Percentiles rank a stretch among this genome's conserved stretches.
These are phyloP conservation scores for Decorospora gaudefroyi DNA, from an alignment of 2,329 filamentous ascomycete genomes.

Conservation along the genomic window DNA sequence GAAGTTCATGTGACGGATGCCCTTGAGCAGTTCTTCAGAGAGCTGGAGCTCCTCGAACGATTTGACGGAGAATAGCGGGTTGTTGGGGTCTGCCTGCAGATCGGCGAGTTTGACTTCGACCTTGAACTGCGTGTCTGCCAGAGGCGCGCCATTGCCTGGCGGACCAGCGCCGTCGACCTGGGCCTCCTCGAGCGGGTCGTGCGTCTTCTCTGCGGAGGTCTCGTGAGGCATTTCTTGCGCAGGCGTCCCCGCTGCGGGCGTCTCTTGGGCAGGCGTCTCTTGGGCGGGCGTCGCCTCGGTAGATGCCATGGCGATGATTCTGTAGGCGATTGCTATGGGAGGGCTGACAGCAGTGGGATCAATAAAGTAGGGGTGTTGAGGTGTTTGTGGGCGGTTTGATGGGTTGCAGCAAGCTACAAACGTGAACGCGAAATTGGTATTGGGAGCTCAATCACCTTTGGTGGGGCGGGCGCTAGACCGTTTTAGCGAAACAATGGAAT, in stretches of 20 bases:
- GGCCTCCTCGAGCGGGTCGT: constrained; percentile 22
- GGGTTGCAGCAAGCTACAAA: constrained; percentile 1
- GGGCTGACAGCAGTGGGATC: constrained; percentile 2
- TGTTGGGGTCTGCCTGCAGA: constrained; percentile 81
- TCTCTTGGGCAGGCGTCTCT: constrained; percentile 5
- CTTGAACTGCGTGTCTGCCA: constrained; percentile 76
- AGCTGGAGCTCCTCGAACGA: constrained; percentile 85
- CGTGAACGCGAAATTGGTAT: constrained; percentile 17
- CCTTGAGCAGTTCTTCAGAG: constrained; percentile 54
- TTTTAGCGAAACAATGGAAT: constrained; percentile 28
- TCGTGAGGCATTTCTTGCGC: constrained; percentile 1
- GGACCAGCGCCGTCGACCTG: constrained; percentile 55
- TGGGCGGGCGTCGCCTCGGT: constrained; percentile 22
- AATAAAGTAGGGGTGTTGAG: not conserved
- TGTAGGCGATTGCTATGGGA: constrained; percentile 5
- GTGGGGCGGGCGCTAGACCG: constrained; percentile 36
- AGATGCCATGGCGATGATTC: constrained; percentile 18
- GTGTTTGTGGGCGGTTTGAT: not conserved
- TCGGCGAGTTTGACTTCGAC: constrained; percentile 93
- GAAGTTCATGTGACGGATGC: constrained; percentile 85
- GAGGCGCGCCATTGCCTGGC: constrained; percentile 48
- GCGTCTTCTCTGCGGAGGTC: not conserved
- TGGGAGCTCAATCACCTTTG: constrained; percentile 27
- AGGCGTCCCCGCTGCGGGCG: constrained; percentile 17
- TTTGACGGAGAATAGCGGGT: constrained; percentile 82